phyloP scores from a whole-genome alignment of 2,329 filamentous ascomycete genomes.

The Lasiodiplodia sp. region DNA sequence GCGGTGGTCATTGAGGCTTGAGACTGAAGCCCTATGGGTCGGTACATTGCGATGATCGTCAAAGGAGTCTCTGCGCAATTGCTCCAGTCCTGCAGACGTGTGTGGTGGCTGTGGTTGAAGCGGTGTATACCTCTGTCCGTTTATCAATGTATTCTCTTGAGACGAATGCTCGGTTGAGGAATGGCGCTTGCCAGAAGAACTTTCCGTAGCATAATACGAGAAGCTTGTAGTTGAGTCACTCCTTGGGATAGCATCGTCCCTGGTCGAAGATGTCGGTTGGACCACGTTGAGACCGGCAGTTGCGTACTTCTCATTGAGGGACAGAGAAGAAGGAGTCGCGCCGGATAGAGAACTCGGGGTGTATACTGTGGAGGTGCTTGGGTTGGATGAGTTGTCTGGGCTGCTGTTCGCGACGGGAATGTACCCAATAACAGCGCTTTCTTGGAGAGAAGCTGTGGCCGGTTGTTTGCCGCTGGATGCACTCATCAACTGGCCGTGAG shows the following conservation, averaged over 20 bases:
- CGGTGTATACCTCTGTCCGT: slow-evolving; percentile 50
- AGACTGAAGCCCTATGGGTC: slow-evolving; percentile 9
- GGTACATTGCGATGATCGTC: slow-evolving; percentile 15
- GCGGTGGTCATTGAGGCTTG: neutral
- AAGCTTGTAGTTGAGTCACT: slow-evolving; percentile 44
- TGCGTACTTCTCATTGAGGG: slow-evolving; percentile 12
- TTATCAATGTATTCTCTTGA: slow-evolving; percentile 47
- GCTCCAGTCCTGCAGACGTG: slow-evolving; percentile 30
- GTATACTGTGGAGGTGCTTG: slow-evolving; percentile 22
- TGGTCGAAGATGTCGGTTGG: neutral
- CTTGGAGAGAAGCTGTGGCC: neutral
- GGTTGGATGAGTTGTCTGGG: slow-evolving; percentile 16
- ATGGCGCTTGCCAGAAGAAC: slow-evolving; percentile 40
- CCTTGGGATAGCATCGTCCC: slow-evolving; percentile 33
- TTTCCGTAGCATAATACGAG: slow-evolving; percentile 50
- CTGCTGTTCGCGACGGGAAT: slow-evolving; percentile 9
- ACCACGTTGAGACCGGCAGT: neutral
- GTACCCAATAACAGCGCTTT: slow-evolving; percentile 4
- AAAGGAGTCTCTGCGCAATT: slow-evolving; percentile 33
- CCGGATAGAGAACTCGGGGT: slow-evolving; percentile 22
- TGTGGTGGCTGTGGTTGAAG: slow-evolving; percentile 26
- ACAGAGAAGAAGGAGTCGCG: slow-evolving; percentile 4
- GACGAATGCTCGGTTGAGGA: slow-evolving; percentile 37
- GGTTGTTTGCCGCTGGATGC: neutral
- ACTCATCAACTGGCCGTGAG: slow-evolving; percentile 1